Percentiles rank a stretch among this genome's conserved stretches.
phyloP scores from a whole-genome alignment of 1,284 basidiomycete species.

The Lignosus rhinocerotis region DNA sequence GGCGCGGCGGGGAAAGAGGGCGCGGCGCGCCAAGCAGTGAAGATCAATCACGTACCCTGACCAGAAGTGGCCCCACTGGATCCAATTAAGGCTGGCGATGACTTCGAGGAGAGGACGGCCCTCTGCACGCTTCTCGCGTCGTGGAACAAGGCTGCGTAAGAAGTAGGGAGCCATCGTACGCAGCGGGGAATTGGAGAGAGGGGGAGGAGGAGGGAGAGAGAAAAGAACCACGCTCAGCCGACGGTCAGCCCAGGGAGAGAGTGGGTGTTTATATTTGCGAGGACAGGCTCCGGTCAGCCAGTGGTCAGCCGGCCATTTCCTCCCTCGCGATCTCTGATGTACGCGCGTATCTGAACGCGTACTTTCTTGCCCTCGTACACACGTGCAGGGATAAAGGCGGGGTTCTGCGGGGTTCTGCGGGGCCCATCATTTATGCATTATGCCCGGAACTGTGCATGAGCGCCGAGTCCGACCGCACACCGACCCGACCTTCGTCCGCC shows the following conservation, averaged over 20 bases:
- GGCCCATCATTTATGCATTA: too few relatives aligned
- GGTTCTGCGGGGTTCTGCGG: background rate
- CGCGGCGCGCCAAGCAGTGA: slow-evolving; percentile 8
- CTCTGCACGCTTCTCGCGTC: slow-evolving; percentile 40
- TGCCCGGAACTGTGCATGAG: background rate
- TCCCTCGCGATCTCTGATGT: slow-evolving; percentile 18
- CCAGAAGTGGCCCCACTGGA: slow-evolving; percentile 52
- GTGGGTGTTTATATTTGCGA: background rate
- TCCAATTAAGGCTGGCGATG: slow-evolving; percentile 40
- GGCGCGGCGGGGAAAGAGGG: background rate
- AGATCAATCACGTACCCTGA: slow-evolving; percentile 36
- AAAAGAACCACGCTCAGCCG: slow-evolving; percentile 3
- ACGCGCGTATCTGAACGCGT: background rate
- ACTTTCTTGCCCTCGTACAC: background rate
- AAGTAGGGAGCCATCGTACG: slow-evolving; percentile 34
- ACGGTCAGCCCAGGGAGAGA: background rate
- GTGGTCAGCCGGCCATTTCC: slow-evolving; percentile 8
- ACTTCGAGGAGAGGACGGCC: slow-evolving; percentile 38
- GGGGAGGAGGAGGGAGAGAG: background rate
- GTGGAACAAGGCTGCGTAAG: slow-evolving; percentile 34
- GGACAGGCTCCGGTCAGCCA: background rate
- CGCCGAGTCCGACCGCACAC: too few relatives aligned
- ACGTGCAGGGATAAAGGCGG: background rate
- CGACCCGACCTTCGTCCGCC: too few relatives aligned
- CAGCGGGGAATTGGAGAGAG: slow-evolving; percentile 4